phyloP scores from a whole-genome alignment of 495 filamentous ascomycete genomes.

The Arthonia radiata region DNA sequence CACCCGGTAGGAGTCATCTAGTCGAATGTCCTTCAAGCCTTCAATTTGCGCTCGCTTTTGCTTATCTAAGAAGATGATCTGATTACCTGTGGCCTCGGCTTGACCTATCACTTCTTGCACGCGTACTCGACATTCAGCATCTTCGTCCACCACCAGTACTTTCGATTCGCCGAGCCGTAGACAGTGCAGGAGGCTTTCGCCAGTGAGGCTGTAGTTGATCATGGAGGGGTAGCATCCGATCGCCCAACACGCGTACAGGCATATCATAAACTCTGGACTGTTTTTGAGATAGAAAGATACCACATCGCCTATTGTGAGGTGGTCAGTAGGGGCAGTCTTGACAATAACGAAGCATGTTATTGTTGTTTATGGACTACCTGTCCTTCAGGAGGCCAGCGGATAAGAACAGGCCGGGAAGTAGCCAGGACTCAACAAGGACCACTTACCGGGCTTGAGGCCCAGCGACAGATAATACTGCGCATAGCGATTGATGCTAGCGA shows the following conservation, averaged over 20 bases:
- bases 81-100: conserved; percentile 27
- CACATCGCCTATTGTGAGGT: too few species aligned
- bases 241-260: conserved; percentile 33
- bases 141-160: conserved; percentile 41
- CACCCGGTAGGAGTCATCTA: conserved; percentile 22
- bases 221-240: conserved; percentile 43
- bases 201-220: conserved; percentile 48
- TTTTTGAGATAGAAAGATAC: conserved; percentile 49
- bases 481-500: conserved; percentile 31
- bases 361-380: too few species aligned
- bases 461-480: conserved; percentile 35
- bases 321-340: too few species aligned
- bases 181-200: conserved; percentile 44
- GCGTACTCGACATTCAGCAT: conserved; percentile 23
- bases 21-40: conserved; percentile 20
- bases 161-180: conserved; percentile 32
- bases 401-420: too few species aligned
- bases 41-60: conserved; percentile 22
- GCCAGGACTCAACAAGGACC: too few species aligned
- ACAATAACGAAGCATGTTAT: too few species aligned
- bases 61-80: conserved; percentile 24
- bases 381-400: too few species aligned
- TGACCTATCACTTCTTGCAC: conserved; percentile 25
- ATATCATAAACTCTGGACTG: conserved; percentile 39
- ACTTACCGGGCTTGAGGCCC: conserved; percentile 34